Percentiles rank a stretch among this genome's conserved stretches.
phyloP scores from a whole-genome alignment of 75 land plant species.

The Sequoia sempervirens region DNA sequence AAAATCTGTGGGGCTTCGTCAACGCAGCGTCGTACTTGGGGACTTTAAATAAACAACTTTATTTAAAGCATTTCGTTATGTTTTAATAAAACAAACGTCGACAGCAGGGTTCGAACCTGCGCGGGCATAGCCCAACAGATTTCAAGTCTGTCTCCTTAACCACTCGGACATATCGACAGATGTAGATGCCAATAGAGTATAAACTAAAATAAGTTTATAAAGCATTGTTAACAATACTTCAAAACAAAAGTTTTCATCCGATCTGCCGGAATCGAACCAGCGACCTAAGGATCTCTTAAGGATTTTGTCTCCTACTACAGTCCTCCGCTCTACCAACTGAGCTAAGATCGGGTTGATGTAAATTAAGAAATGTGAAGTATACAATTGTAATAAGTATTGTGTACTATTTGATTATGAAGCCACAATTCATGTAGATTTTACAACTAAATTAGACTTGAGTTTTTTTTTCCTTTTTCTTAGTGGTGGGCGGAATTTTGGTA shows the following conservation, averaged over 20 bases:
- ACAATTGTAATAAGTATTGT: no score
- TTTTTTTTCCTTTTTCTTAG: no score
- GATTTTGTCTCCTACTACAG: background rate
- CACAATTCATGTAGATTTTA: no score
- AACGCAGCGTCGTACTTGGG: constrained; percentile 29
- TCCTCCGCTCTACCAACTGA: background rate
- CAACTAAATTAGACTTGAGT: no score
- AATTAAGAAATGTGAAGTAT: no score
- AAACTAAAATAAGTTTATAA: no score
- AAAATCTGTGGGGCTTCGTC: constrained; percentile 37
- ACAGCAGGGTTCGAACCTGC: constrained; percentile 46
- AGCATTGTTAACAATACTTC: no score
- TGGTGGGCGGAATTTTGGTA: no score
- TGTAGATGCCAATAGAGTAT: no score
- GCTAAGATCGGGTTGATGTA: background rate
- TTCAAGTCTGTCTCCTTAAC: constrained; percentile 45
- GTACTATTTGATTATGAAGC: no score
- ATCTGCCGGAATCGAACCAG: constrained; percentile 59
- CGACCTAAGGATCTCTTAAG: constrained; percentile 35
- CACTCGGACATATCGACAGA: constrained; percentile 24
- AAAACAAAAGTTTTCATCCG: background rate
- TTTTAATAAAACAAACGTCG: background rate
- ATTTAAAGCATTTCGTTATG: no score
- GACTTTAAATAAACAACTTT: no score
- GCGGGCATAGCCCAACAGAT: constrained; percentile 44